Conservation (phyloP, 1,284 basidiomycete genomes). For the Vanrija humicola region DNA sequence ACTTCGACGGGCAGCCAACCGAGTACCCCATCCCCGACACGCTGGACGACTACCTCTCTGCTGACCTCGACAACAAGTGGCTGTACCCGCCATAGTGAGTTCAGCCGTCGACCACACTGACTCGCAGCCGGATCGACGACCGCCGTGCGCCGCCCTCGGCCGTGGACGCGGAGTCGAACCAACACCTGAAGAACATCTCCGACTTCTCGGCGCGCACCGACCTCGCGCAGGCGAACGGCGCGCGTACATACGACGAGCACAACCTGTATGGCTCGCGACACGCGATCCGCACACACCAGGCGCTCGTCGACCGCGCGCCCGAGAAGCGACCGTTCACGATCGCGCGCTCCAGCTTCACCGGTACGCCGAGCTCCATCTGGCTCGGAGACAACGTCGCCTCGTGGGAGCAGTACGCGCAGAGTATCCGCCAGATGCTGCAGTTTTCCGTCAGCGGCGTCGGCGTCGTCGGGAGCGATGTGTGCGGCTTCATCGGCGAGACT, state of each 20-base stretch:
- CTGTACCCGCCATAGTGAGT: slow-evolving; percentile 28
- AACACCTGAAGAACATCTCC: slow-evolving; percentile 23
- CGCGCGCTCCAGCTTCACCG: slow-evolving; percentile 67
- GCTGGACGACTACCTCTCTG: slow-evolving; percentile 19
- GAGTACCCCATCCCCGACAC: neutral
- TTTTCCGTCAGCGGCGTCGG: slow-evolving; percentile 14
- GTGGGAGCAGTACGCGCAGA: slow-evolving; percentile 46
- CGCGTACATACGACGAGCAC: slow-evolving; percentile 61
- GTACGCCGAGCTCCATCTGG: slow-evolving; percentile 57
- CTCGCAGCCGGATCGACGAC: slow-evolving; percentile 16
- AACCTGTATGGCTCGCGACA: slow-evolving; percentile 69
- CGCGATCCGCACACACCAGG: slow-evolving; percentile 60
- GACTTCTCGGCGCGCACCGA: slow-evolving; percentile 49
- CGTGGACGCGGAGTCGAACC: slow-evolving; percentile 10
- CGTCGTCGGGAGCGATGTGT: slow-evolving; percentile 70
- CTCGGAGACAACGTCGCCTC: slow-evolving; percentile 64
- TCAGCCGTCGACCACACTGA: neutral
- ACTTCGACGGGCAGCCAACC: neutral
- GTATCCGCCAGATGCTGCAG: slow-evolving; percentile 14
- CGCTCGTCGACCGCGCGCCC: slow-evolving; percentile 61
- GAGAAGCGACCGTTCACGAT: slow-evolving; percentile 62
- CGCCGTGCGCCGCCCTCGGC: slow-evolving; percentile 21
- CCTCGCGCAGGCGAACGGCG: slow-evolving; percentile 59
- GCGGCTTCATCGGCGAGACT: slow-evolving; percentile 58
- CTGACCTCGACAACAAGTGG: slow-evolving; percentile 23